Evolutionary conservation across 148 eudicot species (phyloP), one percentile per base, ranked within the genome.

Genomic region (Nepenthes mirabilis): DNA sequence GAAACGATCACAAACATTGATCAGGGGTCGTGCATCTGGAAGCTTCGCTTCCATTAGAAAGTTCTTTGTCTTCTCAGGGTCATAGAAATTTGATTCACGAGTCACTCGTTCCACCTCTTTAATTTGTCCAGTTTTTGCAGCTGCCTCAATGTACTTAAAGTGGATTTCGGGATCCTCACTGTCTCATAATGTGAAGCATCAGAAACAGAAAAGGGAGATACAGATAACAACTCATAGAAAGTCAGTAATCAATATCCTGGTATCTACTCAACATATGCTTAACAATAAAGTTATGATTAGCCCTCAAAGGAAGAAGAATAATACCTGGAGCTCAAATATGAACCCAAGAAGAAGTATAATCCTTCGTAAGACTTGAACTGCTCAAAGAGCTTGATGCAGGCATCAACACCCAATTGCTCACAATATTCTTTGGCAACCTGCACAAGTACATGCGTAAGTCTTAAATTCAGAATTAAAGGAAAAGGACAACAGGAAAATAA

Each of bases 71-170:
- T 91, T 91, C 68, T 88, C 97, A 60, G 97, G 69, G 50, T 91
- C 90, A 75, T 85, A 91, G 69, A 88, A 91, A 66, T 87, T 82
- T 61, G 97, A 91, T 74, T 91, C 97, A 69, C 97, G 77, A 34
- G 97, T 91, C 49, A 91, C 97, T 63, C 97, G 97, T 56, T 91
- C 97, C 33, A 91, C 97, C 76, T 91, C 97, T 74, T 91, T 91
- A 36, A 91, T 88, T 78, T 91, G 97, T 52, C 97, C 97, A n/a
- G 97, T 91, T 69, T 88, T 91, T 23, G 97, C 96, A 64, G 97
- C 97, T 34, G 96, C 84, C 72, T 91, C 97, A 74, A 91, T 91
- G 79, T 91, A 88, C 88, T 88, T 91, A 61, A 88, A 91, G 77
- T 91, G 97, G 45, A 91, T 87, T 43, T 87, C 97, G 47, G 95